Conservation (phyloP, 306 rosid species). For the Sicyos edulis region DNA sequence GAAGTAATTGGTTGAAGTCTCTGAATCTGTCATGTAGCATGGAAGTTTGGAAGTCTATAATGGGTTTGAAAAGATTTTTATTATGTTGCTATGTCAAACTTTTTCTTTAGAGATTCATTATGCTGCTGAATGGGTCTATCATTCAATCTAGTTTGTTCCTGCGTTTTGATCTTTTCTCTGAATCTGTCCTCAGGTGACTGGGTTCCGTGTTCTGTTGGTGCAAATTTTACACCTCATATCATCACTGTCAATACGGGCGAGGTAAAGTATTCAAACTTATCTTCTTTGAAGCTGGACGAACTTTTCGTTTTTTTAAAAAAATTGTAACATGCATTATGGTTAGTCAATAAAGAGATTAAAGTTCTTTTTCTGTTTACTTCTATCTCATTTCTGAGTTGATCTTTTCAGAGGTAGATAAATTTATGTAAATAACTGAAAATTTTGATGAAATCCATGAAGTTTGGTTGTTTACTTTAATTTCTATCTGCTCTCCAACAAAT, state of each 20-base stretch:
- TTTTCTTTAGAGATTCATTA: not conserved
- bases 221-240: conserved; percentile 88
- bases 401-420: not conserved
- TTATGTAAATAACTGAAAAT: not conserved
- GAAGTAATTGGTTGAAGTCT: not conserved
- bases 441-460: not conserved
- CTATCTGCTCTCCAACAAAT: too few relatives aligned
- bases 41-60: not conserved
- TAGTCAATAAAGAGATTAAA: not conserved
- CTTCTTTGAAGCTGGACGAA: not conserved
- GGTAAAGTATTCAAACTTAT: conserved; percentile 37
- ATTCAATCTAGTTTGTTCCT: not conserved
- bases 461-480: not conserved
- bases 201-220: conserved; percentile 85
- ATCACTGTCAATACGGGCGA: conserved; percentile 85
- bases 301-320: not conserved
- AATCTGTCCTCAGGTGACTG: conserved; percentile 54
- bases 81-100: not conserved
- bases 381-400: not conserved
- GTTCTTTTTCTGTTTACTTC: not conserved
- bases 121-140: not conserved
- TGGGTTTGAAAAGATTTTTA: not conserved
- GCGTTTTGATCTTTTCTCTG: conserved; percentile 13
- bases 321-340: not conserved
- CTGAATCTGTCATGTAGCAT: not conserved